Percentiles rank a stretch among this genome's conserved stretches.
These are phyloP conservation scores for Fistulina hepatica DNA, from an alignment of 1,284 basidiomycete species.

Conservation along the genomic window DNA sequence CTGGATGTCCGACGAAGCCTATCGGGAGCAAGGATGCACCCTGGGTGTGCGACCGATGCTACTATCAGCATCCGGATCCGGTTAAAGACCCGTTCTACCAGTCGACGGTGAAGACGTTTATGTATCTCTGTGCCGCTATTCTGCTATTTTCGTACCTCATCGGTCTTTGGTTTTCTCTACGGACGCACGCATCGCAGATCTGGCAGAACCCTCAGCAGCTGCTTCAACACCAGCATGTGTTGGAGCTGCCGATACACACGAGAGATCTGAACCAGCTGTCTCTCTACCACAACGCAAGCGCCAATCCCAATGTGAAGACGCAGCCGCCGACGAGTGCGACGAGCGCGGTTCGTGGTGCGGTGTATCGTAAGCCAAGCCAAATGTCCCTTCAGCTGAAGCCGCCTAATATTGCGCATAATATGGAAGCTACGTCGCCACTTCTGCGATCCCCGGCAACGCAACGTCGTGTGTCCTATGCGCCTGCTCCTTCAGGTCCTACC, in stretches of 20 bases:
- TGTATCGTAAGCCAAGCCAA: neutral
- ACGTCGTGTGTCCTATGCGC: constrained; percentile 49
- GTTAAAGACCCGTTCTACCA: constrained; percentile 95
- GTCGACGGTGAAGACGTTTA: constrained; percentile 83
- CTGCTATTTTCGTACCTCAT: constrained; percentile 92
- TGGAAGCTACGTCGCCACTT: constrained; percentile 10
- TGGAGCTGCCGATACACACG: constrained; percentile 39
- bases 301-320: no score
- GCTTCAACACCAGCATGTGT: constrained; percentile 46
- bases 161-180: constrained; percentile 97
- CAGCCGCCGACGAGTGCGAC: constrained; percentile 17
- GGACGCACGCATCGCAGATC: constrained; percentile 96
- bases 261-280: constrained; percentile 49
- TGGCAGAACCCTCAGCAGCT: constrained; percentile 96
- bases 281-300: constrained; percentile 67
- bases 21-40: constrained; percentile 32
- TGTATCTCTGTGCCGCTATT: constrained; percentile 89
- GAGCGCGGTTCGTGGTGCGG: neutral
- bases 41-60: constrained; percentile 89
- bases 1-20: constrained; percentile 67
- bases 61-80: constrained; percentile 92
- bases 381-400: constrained; percentile 32
- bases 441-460: constrained; percentile 30
- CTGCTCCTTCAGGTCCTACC: constrained; percentile 27
- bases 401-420: constrained; percentile 21